Evolutionary conservation across 1,139 yeast species (phyloP).

Genomic region (Yamadazyma epiphylla): DNA sequence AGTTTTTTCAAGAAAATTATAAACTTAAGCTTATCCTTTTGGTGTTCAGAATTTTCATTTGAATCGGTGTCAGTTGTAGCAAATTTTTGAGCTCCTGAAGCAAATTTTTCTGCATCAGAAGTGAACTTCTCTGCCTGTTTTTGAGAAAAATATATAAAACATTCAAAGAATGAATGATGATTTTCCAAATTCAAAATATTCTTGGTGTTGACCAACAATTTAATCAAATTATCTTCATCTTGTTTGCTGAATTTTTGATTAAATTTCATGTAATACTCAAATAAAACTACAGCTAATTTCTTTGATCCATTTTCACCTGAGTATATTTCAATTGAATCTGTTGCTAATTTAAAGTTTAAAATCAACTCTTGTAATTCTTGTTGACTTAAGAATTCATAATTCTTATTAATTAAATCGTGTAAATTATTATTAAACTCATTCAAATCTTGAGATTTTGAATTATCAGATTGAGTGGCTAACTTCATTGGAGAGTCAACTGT

Average conservation of each 20-base stretch:
- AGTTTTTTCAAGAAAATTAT: conserved; percentile 7
- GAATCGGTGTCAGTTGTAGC: conserved; percentile 1
- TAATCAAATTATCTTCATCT: conserved; percentile 10
- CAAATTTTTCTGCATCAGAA: neutral
- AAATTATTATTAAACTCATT: conserved; percentile 28
- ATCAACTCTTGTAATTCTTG: conserved; percentile 19
- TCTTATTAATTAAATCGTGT: conserved; percentile 15
- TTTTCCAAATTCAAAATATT: conserved; percentile 11
- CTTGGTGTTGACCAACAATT: conserved; percentile 18
- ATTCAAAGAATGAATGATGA: conserved; percentile 9
- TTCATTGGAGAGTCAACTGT: conserved; percentile 35
- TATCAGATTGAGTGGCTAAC: conserved; percentile 10
- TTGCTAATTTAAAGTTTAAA: conserved; percentile 7
- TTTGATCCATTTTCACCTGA: conserved; percentile 7
- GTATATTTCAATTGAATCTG: conserved; percentile 6
- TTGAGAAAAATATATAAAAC: conserved; percentile 10
- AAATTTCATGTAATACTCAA: conserved; percentile 10
- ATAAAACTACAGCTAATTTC: conserved; percentile 8
- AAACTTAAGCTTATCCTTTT: conserved; percentile 4
- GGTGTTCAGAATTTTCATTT: too few species aligned
- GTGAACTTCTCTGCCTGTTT: conserved; percentile 9
- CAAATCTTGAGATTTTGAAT: conserved; percentile 13
- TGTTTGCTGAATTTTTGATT: conserved; percentile 4
- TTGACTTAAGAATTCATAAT: conserved; percentile 10
- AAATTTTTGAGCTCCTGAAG: too few species aligned